phyloP scores from a whole-genome alignment of 1,139 yeast genomes.

The Hyphopichia pseudoburtonii region DNA sequence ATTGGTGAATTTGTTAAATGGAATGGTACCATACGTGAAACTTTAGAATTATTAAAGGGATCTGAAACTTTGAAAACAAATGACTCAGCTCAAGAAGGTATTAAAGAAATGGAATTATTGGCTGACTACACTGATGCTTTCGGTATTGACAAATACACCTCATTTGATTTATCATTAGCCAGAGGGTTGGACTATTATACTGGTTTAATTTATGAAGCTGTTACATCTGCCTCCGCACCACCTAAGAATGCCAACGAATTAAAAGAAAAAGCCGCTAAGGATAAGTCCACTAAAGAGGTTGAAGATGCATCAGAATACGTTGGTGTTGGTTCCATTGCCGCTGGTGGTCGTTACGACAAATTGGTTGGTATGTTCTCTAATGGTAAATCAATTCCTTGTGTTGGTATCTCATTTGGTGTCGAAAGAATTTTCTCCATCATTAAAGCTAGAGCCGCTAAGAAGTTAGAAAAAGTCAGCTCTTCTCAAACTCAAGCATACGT shows the following conservation, averaged over 20 bases:
- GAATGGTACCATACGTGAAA: constrained; percentile 73
- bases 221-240: constrained; percentile 92
- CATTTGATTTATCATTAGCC: constrained; percentile 91
- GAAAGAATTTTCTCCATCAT: constrained; percentile 90
- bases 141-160: constrained; percentile 59
- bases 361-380: constrained; percentile 95
- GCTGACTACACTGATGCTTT: constrained; percentile 82
- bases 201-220: constrained; percentile 94
- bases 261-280: constrained; percentile 51
- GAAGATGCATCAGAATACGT: constrained; percentile 96
- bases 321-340: constrained; percentile 97
- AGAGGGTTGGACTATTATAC: constrained; percentile 98
- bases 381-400: constrained; percentile 94
- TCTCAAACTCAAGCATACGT: constrained; percentile 89
- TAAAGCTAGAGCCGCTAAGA: constrained; percentile 65
- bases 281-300: constrained; percentile 48
- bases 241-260: constrained; percentile 74
- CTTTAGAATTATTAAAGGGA: constrained; percentile 53
- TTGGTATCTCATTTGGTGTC: constrained; percentile 94
- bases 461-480: constrained; percentile 63
- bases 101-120: constrained; percentile 73
- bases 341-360: constrained; percentile 97
- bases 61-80: constrained; percentile 62
- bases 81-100: constrained; percentile 75
- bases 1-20: constrained; percentile 90